These are phyloP conservation scores for Aspergillus luchuensis DNA, from an alignment of 2,329 filamentous ascomycete species.

Conservation along the genomic window DNA sequence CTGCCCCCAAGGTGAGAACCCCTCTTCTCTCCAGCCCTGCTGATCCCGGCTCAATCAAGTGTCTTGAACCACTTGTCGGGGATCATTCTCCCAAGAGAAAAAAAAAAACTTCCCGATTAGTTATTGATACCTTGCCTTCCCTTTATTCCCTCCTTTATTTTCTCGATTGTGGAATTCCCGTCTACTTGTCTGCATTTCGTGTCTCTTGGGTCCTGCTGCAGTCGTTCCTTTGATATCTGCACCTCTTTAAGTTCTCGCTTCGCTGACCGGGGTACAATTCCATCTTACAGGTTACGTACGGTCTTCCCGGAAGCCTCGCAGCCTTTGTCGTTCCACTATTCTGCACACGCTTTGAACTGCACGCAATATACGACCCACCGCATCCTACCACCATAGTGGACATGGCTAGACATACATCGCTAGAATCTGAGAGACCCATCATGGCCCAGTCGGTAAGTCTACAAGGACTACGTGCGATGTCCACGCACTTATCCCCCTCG, in stretches of 20 bases:
- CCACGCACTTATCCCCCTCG: background rate
- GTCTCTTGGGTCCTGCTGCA: background rate
- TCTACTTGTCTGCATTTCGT: background rate
- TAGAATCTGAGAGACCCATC: slow-evolving; percentile 59
- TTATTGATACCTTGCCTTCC: background rate
- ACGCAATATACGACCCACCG: background rate
- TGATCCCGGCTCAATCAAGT: background rate
- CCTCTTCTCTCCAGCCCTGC: background rate
- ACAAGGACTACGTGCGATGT: background rate
- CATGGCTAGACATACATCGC: slow-evolving; percentile 47
- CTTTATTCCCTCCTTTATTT: background rate
- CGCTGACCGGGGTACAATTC: background rate
- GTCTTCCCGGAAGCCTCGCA: background rate
- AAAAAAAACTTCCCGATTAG: background rate
- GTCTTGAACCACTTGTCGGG: background rate
- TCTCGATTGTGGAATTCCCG: background rate
- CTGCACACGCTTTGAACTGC: background rate
- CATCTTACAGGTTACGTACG: slow-evolving; percentile 1
- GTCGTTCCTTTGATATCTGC: background rate
- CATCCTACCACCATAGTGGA: background rate
- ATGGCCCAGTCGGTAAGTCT: slow-evolving; percentile 55
- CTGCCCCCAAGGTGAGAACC: background rate
- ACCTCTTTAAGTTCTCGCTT: background rate
- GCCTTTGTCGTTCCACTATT: background rate
- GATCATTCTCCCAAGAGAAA: background rate